Conservation (phyloP, 2,329 filamentous ascomycete species). For the Magnaporthiopsis incrustans region DNA sequence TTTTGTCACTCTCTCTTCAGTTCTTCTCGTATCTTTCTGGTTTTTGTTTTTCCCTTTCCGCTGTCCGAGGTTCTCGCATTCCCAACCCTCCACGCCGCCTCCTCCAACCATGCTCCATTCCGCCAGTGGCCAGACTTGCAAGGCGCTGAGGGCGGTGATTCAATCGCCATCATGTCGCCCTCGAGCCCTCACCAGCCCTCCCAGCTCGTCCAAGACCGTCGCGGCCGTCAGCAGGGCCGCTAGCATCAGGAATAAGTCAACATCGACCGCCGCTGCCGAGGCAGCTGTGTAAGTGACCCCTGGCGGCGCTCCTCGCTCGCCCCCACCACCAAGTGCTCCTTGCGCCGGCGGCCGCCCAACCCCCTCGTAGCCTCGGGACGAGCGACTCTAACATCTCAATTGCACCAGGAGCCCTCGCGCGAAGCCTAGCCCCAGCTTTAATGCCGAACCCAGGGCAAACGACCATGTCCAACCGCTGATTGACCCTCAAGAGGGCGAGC, state of each 20-base stretch:
- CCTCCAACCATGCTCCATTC: slow-evolving; percentile 35
- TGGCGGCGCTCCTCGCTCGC: not conserved
- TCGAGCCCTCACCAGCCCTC: slow-evolving; percentile 32
- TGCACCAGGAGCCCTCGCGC: slow-evolving; percentile 42
- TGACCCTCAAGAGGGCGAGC: slow-evolving; percentile 49
- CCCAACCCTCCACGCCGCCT: not conserved
- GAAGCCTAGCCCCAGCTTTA: slow-evolving; percentile 56
- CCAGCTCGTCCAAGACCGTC: slow-evolving; percentile 24
- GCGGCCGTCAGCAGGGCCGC: slow-evolving; percentile 31
- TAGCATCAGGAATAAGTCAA: slow-evolving; percentile 40
- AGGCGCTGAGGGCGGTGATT: slow-evolving; percentile 36
- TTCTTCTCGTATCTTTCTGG: not conserved
- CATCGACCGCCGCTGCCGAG: slow-evolving; percentile 38
- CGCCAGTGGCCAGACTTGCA: slow-evolving; percentile 34
- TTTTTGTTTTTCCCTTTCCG: not conserved
- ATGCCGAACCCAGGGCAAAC: slow-evolving; percentile 33
- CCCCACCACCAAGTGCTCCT: not conserved
- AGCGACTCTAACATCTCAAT: slow-evolving; percentile 15
- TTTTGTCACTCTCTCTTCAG: not conserved
- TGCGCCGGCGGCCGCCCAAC: slow-evolving; percentile 6
- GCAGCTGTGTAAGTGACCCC: slow-evolving; percentile 42
- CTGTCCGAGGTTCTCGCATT: slow-evolving; percentile 5
- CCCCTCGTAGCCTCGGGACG: not conserved
- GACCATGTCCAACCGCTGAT: slow-evolving; percentile 64
- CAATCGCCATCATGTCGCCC: slow-evolving; percentile 26